These are phyloP conservation scores for Venustampulla echinocandica DNA, from an alignment of 495 filamentous ascomycete species.

Conservation along the genomic window DNA sequence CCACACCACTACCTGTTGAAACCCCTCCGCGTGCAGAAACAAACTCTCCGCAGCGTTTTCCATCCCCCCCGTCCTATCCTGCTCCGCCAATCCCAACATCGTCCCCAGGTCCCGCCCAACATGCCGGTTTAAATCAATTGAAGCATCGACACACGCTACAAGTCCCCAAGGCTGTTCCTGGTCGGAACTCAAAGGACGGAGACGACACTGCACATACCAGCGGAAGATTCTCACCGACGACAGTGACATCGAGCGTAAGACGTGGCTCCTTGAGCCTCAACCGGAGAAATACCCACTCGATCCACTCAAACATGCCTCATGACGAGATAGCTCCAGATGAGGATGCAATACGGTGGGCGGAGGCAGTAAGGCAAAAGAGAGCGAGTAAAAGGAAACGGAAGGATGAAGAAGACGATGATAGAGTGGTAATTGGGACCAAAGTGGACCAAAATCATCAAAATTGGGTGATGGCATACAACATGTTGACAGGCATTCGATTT, in stretches of 20 bases:
- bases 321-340: conserved; percentile 84
- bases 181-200: conserved; percentile 43
- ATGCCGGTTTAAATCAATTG: conserved; percentile 38
- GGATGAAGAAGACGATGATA: conserved; percentile 89
- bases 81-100: conserved; percentile 42
- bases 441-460: conserved; percentile 97
- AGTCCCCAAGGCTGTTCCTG: conserved; percentile 54
- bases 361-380: conserved; percentile 81
- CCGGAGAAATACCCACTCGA: conserved; percentile 71
- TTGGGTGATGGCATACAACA: conserved; percentile 98
- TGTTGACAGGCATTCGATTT: conserved; percentile 98
- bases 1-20: conserved; percentile 34
- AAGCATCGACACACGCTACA: conserved; percentile 88
- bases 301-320: conserved; percentile 70
- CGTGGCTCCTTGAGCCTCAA: conserved; percentile 76
- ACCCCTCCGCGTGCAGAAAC: conserved; percentile 32
- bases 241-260: conserved; percentile 41
- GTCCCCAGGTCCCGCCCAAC: conserved; percentile 32
- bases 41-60: conserved; percentile 54
- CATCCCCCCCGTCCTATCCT: conserved; percentile 60
- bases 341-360: conserved; percentile 85
- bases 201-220: conserved; percentile 60
- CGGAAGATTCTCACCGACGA: conserved; percentile 79
- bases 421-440: conserved; percentile 93
- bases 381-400: conserved; percentile 71